Percentiles rank a stretch among this genome's conserved stretches.
Conservation (phyloP, 768 basidiomycete genomes). For the Hygrocybe punicea region DNA sequence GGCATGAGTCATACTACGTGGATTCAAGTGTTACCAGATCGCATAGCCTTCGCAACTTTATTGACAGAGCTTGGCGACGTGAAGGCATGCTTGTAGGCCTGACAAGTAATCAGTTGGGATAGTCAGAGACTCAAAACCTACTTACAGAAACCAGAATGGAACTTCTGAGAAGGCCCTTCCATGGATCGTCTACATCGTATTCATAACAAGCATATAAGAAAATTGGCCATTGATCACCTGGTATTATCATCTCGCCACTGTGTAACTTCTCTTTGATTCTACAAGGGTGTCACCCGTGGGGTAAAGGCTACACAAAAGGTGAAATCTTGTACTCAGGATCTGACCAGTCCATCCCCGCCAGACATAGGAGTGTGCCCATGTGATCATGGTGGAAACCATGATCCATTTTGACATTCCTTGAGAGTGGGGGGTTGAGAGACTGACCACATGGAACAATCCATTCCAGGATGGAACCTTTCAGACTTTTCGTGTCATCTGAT, state of each 20-base stretch:
- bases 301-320: too few relatives aligned
- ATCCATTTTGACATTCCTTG: not conserved
- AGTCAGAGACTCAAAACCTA: not conserved
- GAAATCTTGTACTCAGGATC: not conserved
- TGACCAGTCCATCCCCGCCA: not conserved
- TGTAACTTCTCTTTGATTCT: not conserved
- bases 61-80: not conserved
- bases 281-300: not conserved
- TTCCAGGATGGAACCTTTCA: not conserved
- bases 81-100: not conserved
- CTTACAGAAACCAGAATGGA: constrained; percentile 3
- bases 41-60: not conserved
- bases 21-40: not conserved
- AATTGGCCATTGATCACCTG: constrained; percentile 1
- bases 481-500: not conserved
- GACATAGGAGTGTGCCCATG: not conserved
- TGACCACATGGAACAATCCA: constrained; percentile 1
- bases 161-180: constrained; percentile 3
- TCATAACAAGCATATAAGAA: not conserved
- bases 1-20: not conserved
- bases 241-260: not conserved
- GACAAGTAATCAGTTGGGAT: not conserved
- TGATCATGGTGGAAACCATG: not conserved
- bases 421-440: not conserved
- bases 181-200: not conserved